Conservation (phyloP, 768 basidiomycete species). For the Suillus subluteus region DNA sequence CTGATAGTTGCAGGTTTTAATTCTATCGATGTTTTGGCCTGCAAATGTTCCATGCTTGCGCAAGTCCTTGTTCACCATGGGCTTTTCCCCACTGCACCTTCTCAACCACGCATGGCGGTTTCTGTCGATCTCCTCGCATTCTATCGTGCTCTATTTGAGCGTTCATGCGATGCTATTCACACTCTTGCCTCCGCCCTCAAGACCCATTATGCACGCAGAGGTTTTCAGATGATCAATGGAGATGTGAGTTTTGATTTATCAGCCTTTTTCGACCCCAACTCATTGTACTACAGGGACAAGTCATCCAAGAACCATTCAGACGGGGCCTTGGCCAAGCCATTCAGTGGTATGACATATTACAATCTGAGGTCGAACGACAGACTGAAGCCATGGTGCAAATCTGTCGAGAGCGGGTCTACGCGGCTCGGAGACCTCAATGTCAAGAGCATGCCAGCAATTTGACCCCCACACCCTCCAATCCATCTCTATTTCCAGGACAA, state of each 20-base stretch:
- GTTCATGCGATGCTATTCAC: slow-evolving; percentile 36
- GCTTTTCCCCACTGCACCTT: slow-evolving; percentile 36
- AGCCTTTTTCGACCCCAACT: not conserved
- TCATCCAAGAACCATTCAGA: slow-evolving; percentile 35
- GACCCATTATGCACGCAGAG: slow-evolving; percentile 15
- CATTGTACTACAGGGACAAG: slow-evolving; percentile 23
- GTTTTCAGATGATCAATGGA: slow-evolving; percentile 10
- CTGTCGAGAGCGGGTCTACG: not conserved
- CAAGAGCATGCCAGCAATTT: fast-evolving
- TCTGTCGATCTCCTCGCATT: slow-evolving; percentile 37
- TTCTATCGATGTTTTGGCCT: slow-evolving; percentile 17
- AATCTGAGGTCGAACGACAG: slow-evolving; percentile 18
- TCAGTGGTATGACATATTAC: slow-evolving; percentile 34
- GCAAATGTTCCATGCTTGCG: slow-evolving; percentile 26
- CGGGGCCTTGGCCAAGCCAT: slow-evolving; percentile 27
- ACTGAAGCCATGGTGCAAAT: slow-evolving; percentile 14
- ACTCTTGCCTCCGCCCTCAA: not conserved
- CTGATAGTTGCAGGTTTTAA: slow-evolving; percentile 19
- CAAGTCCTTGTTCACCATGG: slow-evolving; percentile 34
- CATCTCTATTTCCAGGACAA: too few relatives aligned
- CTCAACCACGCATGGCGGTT: slow-evolving; percentile 20
- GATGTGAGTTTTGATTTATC: slow-evolving; percentile 7
- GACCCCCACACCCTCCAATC: not conserved
- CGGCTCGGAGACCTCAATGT: not conserved
- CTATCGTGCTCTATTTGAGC: slow-evolving; percentile 39